Evolutionary conservation across 805 yeast genomes (phyloP).

Genomic region (Myxozyma monticola): DNA sequence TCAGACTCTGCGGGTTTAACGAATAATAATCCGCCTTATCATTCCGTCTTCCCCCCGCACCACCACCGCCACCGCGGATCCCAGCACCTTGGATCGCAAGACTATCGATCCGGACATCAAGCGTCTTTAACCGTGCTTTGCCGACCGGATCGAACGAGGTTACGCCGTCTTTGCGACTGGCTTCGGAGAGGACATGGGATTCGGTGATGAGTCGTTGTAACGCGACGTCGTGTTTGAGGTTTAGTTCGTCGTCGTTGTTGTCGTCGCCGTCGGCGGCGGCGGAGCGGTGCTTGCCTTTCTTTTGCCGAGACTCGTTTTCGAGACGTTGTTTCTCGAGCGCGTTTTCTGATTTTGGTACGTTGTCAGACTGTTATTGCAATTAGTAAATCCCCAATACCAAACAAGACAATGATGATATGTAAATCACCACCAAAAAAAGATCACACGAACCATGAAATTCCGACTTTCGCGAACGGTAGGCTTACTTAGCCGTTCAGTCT

Average conservation of each 20-base stretch:
- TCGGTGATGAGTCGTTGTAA: slow-evolving; percentile 66
- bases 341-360: slow-evolving; percentile 38
- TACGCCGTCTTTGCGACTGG: slow-evolving; percentile 20
- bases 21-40: slow-evolving; percentile 33
- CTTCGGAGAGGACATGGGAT: slow-evolving; percentile 57
- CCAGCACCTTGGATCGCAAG: slow-evolving; percentile 28
- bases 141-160: slow-evolving; percentile 42
- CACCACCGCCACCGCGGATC: background rate
- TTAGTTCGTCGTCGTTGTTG: slow-evolving; percentile 42
- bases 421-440: too few relatives aligned
- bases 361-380: slow-evolving; percentile 30
- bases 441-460: slow-evolving; percentile 36
- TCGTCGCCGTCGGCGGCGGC: background rate
- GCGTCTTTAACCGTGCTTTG: slow-evolving; percentile 40
- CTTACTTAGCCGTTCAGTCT: slow-evolving; percentile 18
- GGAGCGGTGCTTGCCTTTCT: slow-evolving; percentile 27
- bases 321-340: slow-evolving; percentile 16
- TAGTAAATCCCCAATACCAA: background rate
- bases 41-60: background rate
- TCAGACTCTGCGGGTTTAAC: slow-evolving; percentile 18
- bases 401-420: background rate
- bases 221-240: slow-evolving; percentile 65
- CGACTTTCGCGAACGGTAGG: slow-evolving; percentile 34
- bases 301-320: slow-evolving; percentile 21
- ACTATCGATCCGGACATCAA: slow-evolving; percentile 39